These are phyloP conservation scores for Gyromitra esculenta DNA, from an alignment of 2,329 filamentous ascomycete species.

Conservation along the genomic window DNA sequence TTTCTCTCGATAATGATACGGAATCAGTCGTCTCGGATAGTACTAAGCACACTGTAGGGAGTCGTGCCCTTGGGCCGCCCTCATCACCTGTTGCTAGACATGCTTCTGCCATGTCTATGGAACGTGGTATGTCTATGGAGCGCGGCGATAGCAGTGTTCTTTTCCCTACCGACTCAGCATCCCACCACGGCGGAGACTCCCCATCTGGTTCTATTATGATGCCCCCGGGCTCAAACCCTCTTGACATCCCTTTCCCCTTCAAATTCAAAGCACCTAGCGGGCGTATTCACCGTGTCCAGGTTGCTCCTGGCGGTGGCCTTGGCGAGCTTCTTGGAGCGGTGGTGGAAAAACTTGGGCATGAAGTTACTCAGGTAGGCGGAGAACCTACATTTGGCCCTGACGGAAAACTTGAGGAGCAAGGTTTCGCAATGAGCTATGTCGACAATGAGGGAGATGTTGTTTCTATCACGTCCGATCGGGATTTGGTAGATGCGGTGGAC, in stretches of 20 bases:
- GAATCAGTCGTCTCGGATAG: slow-evolving; percentile 97
- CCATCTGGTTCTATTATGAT: slow-evolving; percentile 72
- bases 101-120: slow-evolving; percentile 59
- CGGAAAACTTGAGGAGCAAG: slow-evolving; percentile 77
- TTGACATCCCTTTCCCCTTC: slow-evolving; percentile 89
- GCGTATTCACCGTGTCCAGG: slow-evolving; percentile 90
- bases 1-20: slow-evolving; percentile 92
- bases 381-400: slow-evolving; percentile 76
- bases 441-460: slow-evolving; percentile 97
- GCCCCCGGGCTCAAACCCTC: slow-evolving; percentile 63
- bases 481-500: slow-evolving; percentile 87
- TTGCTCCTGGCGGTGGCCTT: slow-evolving; percentile 81
- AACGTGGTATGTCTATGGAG: slow-evolving; percentile 50
- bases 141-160: slow-evolving; percentile 58
- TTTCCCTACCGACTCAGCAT: slow-evolving; percentile 91
- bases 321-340: slow-evolving; percentile 80
- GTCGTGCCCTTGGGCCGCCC: slow-evolving; percentile 78
- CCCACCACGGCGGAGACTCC: slow-evolving; percentile 87
- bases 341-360: slow-evolving; percentile 81
- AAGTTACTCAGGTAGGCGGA: slow-evolving; percentile 85
- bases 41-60: slow-evolving; percentile 71
- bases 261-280: slow-evolving; percentile 99
- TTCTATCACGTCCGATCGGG: slow-evolving; percentile 94
- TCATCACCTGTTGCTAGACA: slow-evolving; percentile 68
- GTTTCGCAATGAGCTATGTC: slow-evolving; percentile 93